Evolutionary conservation across 116 monocot species (phyloP).

Genomic region (Posidonia oceanica): DNA sequence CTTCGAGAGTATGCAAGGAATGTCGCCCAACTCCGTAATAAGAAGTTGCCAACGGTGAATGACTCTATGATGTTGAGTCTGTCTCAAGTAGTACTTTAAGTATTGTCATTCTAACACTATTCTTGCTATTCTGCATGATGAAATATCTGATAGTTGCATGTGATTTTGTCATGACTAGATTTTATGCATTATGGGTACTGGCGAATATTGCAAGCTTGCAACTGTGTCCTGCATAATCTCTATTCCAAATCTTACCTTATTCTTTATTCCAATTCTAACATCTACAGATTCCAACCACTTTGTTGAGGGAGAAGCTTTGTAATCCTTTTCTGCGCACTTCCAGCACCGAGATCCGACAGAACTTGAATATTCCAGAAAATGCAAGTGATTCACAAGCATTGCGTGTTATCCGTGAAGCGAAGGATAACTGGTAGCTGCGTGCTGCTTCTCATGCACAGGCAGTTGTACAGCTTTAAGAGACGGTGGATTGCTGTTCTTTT

Average conservation of each 20-base stretch:
- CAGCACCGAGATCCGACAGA: slow-evolving; percentile 59
- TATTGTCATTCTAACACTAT: no score
- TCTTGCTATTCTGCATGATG: not conserved
- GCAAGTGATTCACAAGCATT: slow-evolving; percentile 63
- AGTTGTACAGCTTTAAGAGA: not conserved
- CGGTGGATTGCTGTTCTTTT: not conserved
- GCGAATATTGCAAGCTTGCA: not conserved
- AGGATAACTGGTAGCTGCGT: slow-evolving; percentile 36
- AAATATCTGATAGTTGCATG: not conserved
- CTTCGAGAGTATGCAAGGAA: slow-evolving; percentile 59
- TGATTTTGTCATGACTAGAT: not conserved
- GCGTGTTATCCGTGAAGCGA: slow-evolving; percentile 60
- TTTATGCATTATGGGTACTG: not conserved
- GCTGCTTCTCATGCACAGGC: not conserved
- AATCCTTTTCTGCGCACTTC: slow-evolving; percentile 85
- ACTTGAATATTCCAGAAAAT: slow-evolving; percentile 43
- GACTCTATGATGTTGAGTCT: not conserved
- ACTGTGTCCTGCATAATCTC: not conserved
- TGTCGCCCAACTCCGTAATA: slow-evolving; percentile 47
- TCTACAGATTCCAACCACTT: slow-evolving; percentile 75
- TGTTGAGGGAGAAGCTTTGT: slow-evolving; percentile 54
- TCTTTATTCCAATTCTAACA: not conserved
- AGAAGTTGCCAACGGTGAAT: slow-evolving; percentile 68
- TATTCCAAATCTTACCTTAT: not conserved
- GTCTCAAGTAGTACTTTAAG: not conserved